Base-by-base conservation (phyloP, 2,329 filamentous ascomycete genomes). In the Colletotrichum sp. region DNA sequence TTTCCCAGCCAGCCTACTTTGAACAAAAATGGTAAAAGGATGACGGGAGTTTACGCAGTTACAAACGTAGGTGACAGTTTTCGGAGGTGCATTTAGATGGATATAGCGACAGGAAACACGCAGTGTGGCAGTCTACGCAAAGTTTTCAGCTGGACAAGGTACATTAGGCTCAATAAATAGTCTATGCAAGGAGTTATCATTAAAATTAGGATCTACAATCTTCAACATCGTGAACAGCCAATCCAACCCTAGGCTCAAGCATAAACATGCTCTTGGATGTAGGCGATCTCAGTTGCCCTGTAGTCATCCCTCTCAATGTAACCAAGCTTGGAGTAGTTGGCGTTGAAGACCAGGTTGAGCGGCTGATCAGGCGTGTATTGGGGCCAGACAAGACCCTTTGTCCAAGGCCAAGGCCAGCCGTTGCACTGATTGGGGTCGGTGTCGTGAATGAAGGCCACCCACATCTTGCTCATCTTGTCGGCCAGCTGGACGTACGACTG, bases 311-410 rank as follows among this genome's bases (percentile, higher is more conserved):
- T 76, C 78, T 88, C 88, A 70, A 85, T 78, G 78, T 88, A 87
- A 19, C 79, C 78, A 11, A 84, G 71, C 6, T 76, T 75, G 7
- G 86, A 88, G 5, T 79, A 82, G 79, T 91, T 90, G 25, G 85
- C 85, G 75, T 90, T 86, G 71, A 90, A 89, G 1, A 90, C 85
- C 19, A 90, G 81, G 78, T 90, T 88, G n/a, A 85, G 69, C 4
- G 87, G 87, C 34, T 82, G 78, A 4, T 80, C 78, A 3, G 82
- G 76, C 1, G 82, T 83, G 80, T 90, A 91, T 16, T 80, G 75
- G 8, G 87, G 86, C 89, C 88, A 91, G 19, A 80, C 29, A 9
- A 49, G 74, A 30, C 62, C 69, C 15, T 27, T 61, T 4, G 15
- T 12, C 32, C 19, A 16, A 25, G 32, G 11, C 27, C 59, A 22